These are phyloP conservation scores for Mesembryanthemum crystallinum DNA, from an alignment of 148 eudicot species.

Conservation along the genomic window DNA sequence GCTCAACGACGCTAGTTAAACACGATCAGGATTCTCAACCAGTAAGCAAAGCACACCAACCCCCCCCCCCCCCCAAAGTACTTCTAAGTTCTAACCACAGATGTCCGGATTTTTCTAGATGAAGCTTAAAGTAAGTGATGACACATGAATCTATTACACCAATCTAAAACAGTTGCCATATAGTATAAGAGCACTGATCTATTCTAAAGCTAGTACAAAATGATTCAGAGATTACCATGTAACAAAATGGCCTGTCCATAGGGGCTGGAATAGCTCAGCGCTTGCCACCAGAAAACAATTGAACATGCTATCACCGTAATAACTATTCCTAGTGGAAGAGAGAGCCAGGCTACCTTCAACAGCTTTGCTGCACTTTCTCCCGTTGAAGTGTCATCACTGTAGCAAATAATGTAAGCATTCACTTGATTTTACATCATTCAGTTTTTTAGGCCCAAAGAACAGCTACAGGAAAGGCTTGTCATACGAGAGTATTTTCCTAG, in stretches of 20 bases:
- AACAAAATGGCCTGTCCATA: conserved; percentile 86
- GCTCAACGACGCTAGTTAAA: background rate
- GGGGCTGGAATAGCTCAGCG: conserved; percentile 61
- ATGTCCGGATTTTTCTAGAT: background rate
- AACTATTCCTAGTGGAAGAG: conserved; percentile 73
- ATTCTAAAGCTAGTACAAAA: background rate
- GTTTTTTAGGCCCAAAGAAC: background rate
- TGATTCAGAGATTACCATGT: conserved; percentile 51
- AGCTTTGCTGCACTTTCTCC: conserved; percentile 60
- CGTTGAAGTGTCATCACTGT: conserved; percentile 59
- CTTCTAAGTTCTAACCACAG: too few relatives aligned
- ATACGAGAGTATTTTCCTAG: background rate
- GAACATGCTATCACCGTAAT: conserved; percentile 57
- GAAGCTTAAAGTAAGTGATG: background rate
- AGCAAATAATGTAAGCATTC: conserved; percentile 16
- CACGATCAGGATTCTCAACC: too few relatives aligned
- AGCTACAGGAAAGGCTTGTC: background rate
- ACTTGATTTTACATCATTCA: background rate
- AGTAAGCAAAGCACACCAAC: too few relatives aligned
- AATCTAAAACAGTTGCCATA: background rate
- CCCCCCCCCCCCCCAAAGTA: background rate
- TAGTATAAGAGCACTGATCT: background rate
- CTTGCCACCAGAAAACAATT: conserved; percentile 89
- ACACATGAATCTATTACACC: background rate
- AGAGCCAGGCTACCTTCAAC: conserved; percentile 86